Evolutionary conservation across 371 early-diverging fungal species (phyloP), one percentile per base, ranked within the genome.

Genomic region (Apophysomyces variabilis): DNA sequence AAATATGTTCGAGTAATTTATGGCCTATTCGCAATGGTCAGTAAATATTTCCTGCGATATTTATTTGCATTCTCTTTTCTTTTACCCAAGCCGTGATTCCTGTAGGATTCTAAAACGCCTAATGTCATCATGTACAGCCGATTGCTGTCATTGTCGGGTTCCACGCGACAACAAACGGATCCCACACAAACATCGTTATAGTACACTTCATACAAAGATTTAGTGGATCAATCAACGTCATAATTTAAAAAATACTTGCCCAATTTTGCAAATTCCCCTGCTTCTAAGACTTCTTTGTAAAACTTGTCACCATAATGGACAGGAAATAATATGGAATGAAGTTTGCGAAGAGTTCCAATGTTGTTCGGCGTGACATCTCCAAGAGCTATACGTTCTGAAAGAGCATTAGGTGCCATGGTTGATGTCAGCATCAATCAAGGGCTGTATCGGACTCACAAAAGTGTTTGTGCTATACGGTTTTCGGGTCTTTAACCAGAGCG

Each of bases 81-180:
- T 71, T 66, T 79, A 92, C 95, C 97, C 50, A 97, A 78, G 7
- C 94, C 93, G 41, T 91, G 83, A 8, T 89, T 76, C 44, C 99
- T 85, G 73, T 92, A 96, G 7, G 93, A 90, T 9, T 93, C 89
- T 56, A 96, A 80, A 38, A 98, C 96, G 39, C 99, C 96, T 56
- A 98, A 79, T 0, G 99, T 98, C 93, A 96, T 96, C 68, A 98
- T 92, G 71, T 97, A 98, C 21, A 95, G 76, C 47, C 82, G 75
- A 38, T 66, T 54, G 56, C 71, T 61, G 36, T 68, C 68, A 36
- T 79, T 71, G 7, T 71, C 80, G 36, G 69, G 65, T 77, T 94
- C 89, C 69, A 78, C 81, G 66, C 93, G 88, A 78, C 95, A 95
- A 63, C 93, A 93, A 9, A 98, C 91, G n/a, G 92, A 92, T 16